phyloP scores from a whole-genome alignment of 2,329 filamentous ascomycete species.

The Chaetomium globosum region DNA sequence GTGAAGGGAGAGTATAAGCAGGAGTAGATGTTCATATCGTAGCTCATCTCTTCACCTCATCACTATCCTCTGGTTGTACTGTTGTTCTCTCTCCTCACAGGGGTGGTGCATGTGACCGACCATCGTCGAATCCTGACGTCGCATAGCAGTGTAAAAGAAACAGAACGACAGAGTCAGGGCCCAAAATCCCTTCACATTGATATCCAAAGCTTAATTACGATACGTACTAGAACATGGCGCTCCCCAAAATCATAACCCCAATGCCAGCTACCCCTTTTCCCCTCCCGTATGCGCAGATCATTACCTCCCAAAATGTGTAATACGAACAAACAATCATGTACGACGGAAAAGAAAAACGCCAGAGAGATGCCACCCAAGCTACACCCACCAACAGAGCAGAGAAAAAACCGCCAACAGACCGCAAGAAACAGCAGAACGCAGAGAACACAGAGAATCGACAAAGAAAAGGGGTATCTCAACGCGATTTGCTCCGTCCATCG shows the following conservation, averaged over 20 bases:
- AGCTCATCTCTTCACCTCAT: background rate
- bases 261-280: background rate
- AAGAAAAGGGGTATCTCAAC: constrained; percentile 30
- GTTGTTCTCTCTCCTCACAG: too few species aligned
- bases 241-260: background rate
- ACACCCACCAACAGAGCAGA: background rate
- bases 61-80: too few species aligned
- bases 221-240: background rate
- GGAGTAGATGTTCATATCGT: background rate
- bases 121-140: too few species aligned
- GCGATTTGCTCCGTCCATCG: constrained; percentile 6
- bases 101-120: too few species aligned
- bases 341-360: constrained; percentile 4
- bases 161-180: background rate
- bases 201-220: background rate
- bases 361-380: constrained; percentile 11
- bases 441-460: background rate
- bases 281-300: background rate
- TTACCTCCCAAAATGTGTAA: background rate
- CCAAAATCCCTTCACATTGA: background rate
- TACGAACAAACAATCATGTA: background rate
- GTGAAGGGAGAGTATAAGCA: constrained; percentile 36
- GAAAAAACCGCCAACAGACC: background rate
- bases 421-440: background rate
- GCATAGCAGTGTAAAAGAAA: background rate